phyloP scores from a whole-genome alignment of 2,329 filamentous ascomycete genomes.

The Diaporthe australafricana region DNA sequence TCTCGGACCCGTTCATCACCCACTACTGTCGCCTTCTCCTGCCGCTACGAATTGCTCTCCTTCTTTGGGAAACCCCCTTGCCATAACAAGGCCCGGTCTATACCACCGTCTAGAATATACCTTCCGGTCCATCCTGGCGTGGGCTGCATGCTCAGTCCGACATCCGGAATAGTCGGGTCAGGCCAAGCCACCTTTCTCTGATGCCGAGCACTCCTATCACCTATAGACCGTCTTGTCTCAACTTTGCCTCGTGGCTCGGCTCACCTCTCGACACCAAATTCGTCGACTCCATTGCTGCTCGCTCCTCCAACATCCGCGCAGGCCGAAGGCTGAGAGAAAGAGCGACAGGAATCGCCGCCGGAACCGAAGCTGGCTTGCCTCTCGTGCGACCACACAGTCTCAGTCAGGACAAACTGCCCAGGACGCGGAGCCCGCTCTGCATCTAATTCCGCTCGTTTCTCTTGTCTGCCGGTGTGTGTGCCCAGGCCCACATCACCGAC shows the following conservation, averaged over 20 bases:
- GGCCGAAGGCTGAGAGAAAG: not conserved
- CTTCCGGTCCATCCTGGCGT: slow-evolving; percentile 14
- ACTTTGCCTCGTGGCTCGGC: slow-evolving; percentile 18
- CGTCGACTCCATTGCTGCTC: not conserved
- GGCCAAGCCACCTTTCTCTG: slow-evolving; percentile 24
- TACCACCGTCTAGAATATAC: not conserved
- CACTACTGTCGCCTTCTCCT: not conserved
- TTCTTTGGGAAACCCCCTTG: not conserved
- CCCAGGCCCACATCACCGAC: slow-evolving; percentile 23
- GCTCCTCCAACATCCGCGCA: slow-evolving; percentile 4
- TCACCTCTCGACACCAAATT: not conserved
- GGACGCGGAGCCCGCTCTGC: not conserved
- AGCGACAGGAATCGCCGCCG: not conserved
- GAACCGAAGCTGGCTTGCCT: slow-evolving; percentile 21
- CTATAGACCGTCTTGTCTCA: slow-evolving; percentile 25
- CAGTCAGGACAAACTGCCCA: not conserved
- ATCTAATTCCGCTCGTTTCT: not conserved
- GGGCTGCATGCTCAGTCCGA: slow-evolving; percentile 1
- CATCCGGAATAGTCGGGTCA: slow-evolving; percentile 8
- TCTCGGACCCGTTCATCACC: slow-evolving; percentile 9
- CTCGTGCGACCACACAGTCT: slow-evolving; percentile 13
- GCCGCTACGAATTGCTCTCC: slow-evolving; percentile 8
- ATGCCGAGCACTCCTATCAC: slow-evolving; percentile 24
- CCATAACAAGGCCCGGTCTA: slow-evolving; percentile 3
- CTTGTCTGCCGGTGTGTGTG: slow-evolving; percentile 22